Percentiles rank a stretch among this genome's conserved stretches.
phyloP scores from a whole-genome alignment of 2,329 filamentous ascomycete species.

The Cercospora zeina region DNA sequence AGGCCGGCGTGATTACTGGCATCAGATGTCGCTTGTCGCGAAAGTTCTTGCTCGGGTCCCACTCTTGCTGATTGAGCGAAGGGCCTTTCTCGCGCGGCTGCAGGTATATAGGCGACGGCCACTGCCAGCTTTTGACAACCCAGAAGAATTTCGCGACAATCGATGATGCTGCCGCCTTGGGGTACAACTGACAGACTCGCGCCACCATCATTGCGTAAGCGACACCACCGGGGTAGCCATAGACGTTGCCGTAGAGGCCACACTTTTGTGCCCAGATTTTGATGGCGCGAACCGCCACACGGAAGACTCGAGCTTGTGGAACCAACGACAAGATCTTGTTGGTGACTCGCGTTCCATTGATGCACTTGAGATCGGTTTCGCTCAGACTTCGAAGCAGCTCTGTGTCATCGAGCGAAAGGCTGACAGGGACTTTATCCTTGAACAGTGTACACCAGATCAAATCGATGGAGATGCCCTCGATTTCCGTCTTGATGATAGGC shows the following conservation, averaged over 20 bases:
- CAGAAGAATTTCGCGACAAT: slow-evolving; percentile 93
- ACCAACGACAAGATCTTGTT: slow-evolving; percentile 88
- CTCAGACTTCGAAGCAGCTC: slow-evolving; percentile 81
- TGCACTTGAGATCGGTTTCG: slow-evolving; percentile 79
- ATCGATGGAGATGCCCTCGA: slow-evolving; percentile 89
- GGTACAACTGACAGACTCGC: slow-evolving; percentile 92
- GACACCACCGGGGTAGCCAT: slow-evolving; percentile 94
- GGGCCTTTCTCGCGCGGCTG: slow-evolving; percentile 83
- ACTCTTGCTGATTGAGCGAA: slow-evolving; percentile 75
- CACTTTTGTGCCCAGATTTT: slow-evolving; percentile 95
- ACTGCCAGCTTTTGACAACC: slow-evolving; percentile 86
- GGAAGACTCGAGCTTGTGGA: slow-evolving; percentile 85
- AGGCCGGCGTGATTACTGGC: slow-evolving; percentile 97
- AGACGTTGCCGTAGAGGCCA: slow-evolving; percentile 92
- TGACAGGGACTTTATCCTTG: slow-evolving; percentile 49
- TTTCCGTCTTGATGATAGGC: slow-evolving; percentile 96
- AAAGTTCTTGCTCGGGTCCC: slow-evolving; percentile 88
- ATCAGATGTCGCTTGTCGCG: slow-evolving; percentile 85
- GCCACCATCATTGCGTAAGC: slow-evolving; percentile 98
- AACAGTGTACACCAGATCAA: slow-evolving; percentile 64
- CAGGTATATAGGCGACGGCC: slow-evolving; percentile 89
- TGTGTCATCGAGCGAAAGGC: slow-evolving; percentile 78
- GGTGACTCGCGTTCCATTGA: slow-evolving; percentile 93
- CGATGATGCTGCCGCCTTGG: slow-evolving; percentile 82
- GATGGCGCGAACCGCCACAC: slow-evolving; percentile 83